phyloP scores from a whole-genome alignment of 2,329 filamentous ascomycete species.

The Ambrosiella cleistominuta region DNA sequence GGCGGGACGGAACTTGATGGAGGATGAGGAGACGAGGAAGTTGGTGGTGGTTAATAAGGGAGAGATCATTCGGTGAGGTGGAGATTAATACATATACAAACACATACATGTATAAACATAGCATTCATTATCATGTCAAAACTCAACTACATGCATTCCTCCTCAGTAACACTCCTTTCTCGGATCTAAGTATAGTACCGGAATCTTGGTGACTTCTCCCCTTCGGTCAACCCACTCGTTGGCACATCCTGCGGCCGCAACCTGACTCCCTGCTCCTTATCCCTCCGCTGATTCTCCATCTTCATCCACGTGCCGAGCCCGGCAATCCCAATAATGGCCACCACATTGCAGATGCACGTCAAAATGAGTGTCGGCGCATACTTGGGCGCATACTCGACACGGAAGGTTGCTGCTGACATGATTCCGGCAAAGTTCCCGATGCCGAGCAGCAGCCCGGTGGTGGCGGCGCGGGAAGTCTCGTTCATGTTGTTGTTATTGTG shows the following conservation, averaged over 20 bases:
- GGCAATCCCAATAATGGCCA: constrained; percentile 24
- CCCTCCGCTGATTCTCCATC: constrained; percentile 23
- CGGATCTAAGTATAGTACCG: constrained; percentile 18
- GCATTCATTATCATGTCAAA: too few relatives aligned
- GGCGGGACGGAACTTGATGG: not conserved
- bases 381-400: constrained; percentile 29
- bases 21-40: not conserved
- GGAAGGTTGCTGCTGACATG: constrained; percentile 27
- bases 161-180: not conserved
- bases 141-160: not conserved
- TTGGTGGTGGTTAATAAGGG: constrained; percentile 8
- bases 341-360: constrained; percentile 25
- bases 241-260: constrained; percentile 23
- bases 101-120: not conserved
- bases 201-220: constrained; percentile 23
- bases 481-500: constrained; percentile 35
- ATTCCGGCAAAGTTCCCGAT: constrained; percentile 32
- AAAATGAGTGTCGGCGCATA: constrained; percentile 28
- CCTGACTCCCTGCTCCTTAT: constrained; percentile 21
- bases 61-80: not conserved
- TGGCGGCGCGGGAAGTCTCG: constrained; percentile 21
- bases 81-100: not conserved
- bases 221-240: constrained; percentile 22
- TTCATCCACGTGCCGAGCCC: constrained; percentile 29
- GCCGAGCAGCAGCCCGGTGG: constrained; percentile 25